Evolutionary conservation across 2,329 filamentous ascomycete species (phyloP), one percentile per base, ranked within the genome.

Genomic region (Ophiostoma novo-ulmi): DNA sequence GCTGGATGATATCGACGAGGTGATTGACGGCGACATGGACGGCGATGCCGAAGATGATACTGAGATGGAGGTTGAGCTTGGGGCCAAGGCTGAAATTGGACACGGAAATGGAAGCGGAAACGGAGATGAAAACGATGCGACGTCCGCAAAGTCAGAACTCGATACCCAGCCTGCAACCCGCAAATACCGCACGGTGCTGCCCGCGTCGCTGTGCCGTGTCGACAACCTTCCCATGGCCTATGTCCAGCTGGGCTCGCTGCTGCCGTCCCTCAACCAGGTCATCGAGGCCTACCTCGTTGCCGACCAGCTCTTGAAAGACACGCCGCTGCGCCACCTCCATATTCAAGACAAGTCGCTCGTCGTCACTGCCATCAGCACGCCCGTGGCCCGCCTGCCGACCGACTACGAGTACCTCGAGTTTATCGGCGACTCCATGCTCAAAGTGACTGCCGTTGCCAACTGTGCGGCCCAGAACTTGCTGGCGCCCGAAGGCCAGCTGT

Each of bases 371-470:
- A 89, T 96, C 68, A 91, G 86, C 68, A 82, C 91, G 0, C 86
- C 89, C 0, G 83, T 82, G 1, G 88, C 91, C 0, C 76, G 79
- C 2, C 87, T 89, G 67, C 78, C 80, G 1, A 84, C 83, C 0
- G 85, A 97, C 74, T 97, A 97, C 76, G 91, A 98, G 75, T 84
- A 91, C 2, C 81, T 97, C 0, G 95, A 98, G 77, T 96, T 96
- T 74, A 81, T 97, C 0, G 95, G 95, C 0, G 94, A 98, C 76
- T 88, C 88, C 0, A 83, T 97, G 1, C 82, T 98, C 52, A 98
- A 98, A 76, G 86, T 90, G 71, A 87, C 87, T 66, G 84, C 90
- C 0, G 87, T 88, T 0, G 78, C 92, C 1, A 89, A 93, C 70
- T 82, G 94, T 3, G 81, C 82, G 22, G 82, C 84, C 0, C 78